A percentile compares a stretch with the other conserved stretches of the same genome.
phyloP scores from a whole-genome alignment of 163 green algal species.

The Chloromonas sp. region DNA sequence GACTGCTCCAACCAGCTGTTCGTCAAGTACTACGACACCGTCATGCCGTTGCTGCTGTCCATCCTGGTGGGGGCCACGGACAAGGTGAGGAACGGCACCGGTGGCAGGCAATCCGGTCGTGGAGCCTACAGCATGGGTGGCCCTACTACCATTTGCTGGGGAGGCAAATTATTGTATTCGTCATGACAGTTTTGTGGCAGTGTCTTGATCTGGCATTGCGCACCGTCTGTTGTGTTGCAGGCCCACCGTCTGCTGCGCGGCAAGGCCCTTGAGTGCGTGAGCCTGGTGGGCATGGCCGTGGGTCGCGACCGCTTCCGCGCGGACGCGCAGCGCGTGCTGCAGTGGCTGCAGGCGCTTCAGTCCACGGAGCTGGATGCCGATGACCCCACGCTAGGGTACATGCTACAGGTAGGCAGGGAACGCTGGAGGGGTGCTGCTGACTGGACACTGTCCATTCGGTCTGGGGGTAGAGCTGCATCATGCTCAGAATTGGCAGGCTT shows the following conservation, averaged over 20 bases:
- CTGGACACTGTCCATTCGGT: too few species aligned
- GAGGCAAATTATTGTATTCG: too few species aligned
- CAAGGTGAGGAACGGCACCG: constrained; percentile 30
- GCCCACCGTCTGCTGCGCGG: constrained; percentile 75
- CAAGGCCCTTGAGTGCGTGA: constrained; percentile 96
- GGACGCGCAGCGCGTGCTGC: constrained; percentile 81
- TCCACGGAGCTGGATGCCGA: constrained; percentile 12
- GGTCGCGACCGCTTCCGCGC: constrained; percentile 82
- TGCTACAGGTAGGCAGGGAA: constrained; percentile 62
- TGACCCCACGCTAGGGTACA: constrained; percentile 89
- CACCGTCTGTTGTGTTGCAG: background rate
- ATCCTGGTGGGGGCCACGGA: constrained; percentile 72
- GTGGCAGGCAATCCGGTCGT: too few species aligned
- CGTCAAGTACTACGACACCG: constrained; percentile 88
- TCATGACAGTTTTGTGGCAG: too few species aligned
- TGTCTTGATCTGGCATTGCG: too few species aligned
- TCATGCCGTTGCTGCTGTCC: constrained; percentile 89
- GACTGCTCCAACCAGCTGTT: constrained; percentile 87
- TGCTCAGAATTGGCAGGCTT: too few species aligned
- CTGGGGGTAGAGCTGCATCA: too few species aligned
- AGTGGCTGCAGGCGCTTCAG: constrained; percentile 76
- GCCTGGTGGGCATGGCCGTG: constrained; percentile 96
- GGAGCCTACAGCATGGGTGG: too few species aligned
- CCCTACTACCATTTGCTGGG: too few species aligned
- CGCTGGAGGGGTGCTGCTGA: background rate